Conservation (phyloP, 108 stramenopile genomes). For the Skeletonema costatum region DNA sequence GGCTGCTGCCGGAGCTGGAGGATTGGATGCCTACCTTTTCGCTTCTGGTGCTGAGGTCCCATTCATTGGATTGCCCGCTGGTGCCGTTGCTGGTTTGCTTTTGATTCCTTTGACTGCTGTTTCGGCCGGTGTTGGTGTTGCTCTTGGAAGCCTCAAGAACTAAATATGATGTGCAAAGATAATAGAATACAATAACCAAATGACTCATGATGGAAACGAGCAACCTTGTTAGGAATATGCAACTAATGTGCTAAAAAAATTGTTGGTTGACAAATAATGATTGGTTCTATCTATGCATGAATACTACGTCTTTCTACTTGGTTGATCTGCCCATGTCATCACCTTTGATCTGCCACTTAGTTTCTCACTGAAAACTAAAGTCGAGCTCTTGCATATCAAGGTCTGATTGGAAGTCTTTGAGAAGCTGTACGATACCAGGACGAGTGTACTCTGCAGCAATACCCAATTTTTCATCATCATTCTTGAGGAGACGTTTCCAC, state of each 20-base stretch:
- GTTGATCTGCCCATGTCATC: too few relatives aligned
- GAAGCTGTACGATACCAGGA: conserved; percentile 29
- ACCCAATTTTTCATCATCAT: conserved; percentile 27
- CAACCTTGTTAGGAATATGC: background rate
- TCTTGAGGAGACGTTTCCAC: conserved; percentile 34
- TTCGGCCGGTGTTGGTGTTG: conserved; percentile 63
- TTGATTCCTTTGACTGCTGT: conserved; percentile 72
- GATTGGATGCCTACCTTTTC: conserved; percentile 60
- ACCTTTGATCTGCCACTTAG: too few relatives aligned
- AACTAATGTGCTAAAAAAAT: background rate
- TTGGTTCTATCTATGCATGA: too few relatives aligned
- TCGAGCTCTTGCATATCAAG: background rate
- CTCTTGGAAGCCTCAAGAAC: conserved; percentile 75
- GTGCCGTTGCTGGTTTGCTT: conserved; percentile 60
- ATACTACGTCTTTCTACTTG: too few relatives aligned
- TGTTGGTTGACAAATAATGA: background rate
- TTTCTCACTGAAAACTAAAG: background rate
- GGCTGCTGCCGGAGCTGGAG: conserved; percentile 57
- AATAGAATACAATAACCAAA: background rate
- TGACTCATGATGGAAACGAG: background rate
- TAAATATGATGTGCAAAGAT: conserved; percentile 29
- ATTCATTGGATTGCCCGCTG: conserved; percentile 77
- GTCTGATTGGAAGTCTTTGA: conserved; percentile 31
- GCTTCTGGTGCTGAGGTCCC: conserved; percentile 73
- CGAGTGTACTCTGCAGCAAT: conserved; percentile 41